These are phyloP conservation scores for Stipa capillata DNA, from an alignment of 176 grass and related monocot genomes.

Conservation along the genomic window DNA sequence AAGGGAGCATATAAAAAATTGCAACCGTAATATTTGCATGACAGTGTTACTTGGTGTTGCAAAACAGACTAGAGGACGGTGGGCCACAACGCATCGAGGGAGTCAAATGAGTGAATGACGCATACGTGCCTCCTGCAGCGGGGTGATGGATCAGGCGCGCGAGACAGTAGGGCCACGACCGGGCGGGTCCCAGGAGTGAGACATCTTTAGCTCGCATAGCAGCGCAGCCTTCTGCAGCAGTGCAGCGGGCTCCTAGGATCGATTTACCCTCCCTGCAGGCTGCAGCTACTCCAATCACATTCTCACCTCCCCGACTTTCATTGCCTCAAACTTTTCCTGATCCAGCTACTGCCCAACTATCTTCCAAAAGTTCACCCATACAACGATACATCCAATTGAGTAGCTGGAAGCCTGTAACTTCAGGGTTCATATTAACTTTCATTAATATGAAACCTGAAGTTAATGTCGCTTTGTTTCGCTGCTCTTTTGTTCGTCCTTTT, in stretches of 20 bases:
- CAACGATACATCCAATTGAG: background rate
- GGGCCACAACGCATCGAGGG: background rate
- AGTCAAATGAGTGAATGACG: background rate
- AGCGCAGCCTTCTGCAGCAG: background rate
- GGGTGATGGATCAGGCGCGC: background rate
- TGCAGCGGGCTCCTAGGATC: background rate
- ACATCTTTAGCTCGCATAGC: background rate
- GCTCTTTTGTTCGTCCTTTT: background rate
- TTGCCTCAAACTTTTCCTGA: no score
- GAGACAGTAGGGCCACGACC: background rate
- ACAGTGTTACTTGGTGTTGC: no score
- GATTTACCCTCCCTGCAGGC: background rate
- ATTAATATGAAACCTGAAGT: background rate
- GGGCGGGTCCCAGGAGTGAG: background rate
- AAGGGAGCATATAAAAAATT: no score
- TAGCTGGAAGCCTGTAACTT: background rate
- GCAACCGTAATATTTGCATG: no score
- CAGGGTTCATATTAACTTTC: no score
- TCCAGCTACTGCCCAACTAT: background rate
- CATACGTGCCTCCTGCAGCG: background rate
- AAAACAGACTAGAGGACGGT: background rate
- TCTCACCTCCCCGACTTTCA: no score
- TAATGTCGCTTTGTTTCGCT: background rate
- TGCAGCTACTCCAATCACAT: background rate
- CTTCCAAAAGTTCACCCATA: background rate